These are phyloP conservation scores for Kodamaea alishanica DNA, from an alignment of 1,139 yeast species.

Conservation along the genomic window DNA sequence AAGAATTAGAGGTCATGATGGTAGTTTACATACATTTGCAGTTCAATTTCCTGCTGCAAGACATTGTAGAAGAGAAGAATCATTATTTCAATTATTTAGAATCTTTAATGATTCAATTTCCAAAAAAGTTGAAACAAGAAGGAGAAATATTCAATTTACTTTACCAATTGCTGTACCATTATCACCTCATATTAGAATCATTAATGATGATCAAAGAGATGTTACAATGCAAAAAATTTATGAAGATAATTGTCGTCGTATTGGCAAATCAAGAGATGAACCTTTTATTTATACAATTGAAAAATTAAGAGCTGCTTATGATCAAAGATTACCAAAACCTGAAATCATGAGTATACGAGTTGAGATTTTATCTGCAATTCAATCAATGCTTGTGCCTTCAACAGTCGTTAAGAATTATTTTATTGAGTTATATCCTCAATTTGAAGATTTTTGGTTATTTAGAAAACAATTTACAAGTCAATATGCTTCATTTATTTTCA, in stretches of 20 bases:
- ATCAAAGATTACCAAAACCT: constrained; percentile 88
- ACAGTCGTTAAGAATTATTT: constrained; percentile 72
- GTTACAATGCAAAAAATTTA: constrained; percentile 82
- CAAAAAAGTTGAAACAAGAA: constrained; percentile 81
- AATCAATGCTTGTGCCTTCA: constrained; percentile 80
- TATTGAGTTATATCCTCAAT: constrained; percentile 62
- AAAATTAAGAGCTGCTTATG: constrained; percentile 87
- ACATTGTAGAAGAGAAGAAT: constrained; percentile 94
- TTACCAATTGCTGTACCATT: constrained; percentile 91
- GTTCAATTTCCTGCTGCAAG: constrained; percentile 98
- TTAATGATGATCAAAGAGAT: constrained; percentile 78
- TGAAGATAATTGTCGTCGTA: constrained; percentile 78
- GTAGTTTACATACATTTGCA: constrained; percentile 86
- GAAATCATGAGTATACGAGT: constrained; percentile 85
- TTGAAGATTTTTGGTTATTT: constrained; percentile 96
- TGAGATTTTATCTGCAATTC: constrained; percentile 87
- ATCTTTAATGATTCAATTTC: constrained; percentile 78
- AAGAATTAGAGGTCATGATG: constrained; percentile 91
- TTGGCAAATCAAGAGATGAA: constrained; percentile 78
- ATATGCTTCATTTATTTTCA: constrained; percentile 91
- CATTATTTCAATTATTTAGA: constrained; percentile 87
- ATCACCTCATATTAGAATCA: constrained; percentile 90
- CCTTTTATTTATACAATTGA: constrained; percentile 85
- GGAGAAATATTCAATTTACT: constrained; percentile 80
- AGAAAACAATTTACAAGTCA: constrained; percentile 93